Evolutionary conservation across 352 stramenopile species (phyloP).

Genomic region (Peronospora farinosa): DNA sequence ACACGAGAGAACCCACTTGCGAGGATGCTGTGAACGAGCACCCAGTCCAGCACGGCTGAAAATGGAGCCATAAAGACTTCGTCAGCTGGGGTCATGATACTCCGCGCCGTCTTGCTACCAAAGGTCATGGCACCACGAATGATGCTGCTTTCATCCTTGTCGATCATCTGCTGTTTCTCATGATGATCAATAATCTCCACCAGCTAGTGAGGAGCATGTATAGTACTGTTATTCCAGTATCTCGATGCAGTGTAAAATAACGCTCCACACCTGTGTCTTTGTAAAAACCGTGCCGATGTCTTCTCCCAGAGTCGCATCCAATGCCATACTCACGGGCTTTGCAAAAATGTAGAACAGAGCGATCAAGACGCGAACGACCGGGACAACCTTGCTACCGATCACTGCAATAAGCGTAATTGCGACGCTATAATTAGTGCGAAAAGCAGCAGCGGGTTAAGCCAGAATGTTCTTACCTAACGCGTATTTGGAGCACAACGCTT

Average conservation of each 20-base stretch:
- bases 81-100: constrained; percentile 93
- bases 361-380: constrained; percentile 91
- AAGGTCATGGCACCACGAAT: constrained; percentile 94
- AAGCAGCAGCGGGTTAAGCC: constrained; percentile 9
- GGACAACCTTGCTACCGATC: constrained; percentile 71
- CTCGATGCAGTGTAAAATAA: not conserved
- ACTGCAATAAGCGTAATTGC: constrained; percentile 21
- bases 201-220: constrained; percentile 61
- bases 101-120: constrained; percentile 83
- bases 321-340: constrained; percentile 88
- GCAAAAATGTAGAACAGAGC: constrained; percentile 90
- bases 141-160: constrained; percentile 90
- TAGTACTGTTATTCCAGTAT: not conserved
- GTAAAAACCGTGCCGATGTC: constrained; percentile 96
- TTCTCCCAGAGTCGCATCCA: constrained; percentile 90
- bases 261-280: constrained; percentile 46
- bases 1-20: constrained; percentile 94
- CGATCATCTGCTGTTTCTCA: constrained; percentile 89
- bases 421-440: constrained; percentile 1
- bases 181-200: constrained; percentile 95
- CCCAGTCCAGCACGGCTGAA: constrained; percentile 48
- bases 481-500: constrained; percentile 92
- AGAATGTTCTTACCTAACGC: constrained; percentile 67
- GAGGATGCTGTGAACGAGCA: constrained; percentile 93
- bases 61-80: constrained; percentile 94